These are phyloP conservation scores for Fusarium sp. DNA, from an alignment of 2,329 filamentous ascomycete species.

Conservation along the genomic window DNA sequence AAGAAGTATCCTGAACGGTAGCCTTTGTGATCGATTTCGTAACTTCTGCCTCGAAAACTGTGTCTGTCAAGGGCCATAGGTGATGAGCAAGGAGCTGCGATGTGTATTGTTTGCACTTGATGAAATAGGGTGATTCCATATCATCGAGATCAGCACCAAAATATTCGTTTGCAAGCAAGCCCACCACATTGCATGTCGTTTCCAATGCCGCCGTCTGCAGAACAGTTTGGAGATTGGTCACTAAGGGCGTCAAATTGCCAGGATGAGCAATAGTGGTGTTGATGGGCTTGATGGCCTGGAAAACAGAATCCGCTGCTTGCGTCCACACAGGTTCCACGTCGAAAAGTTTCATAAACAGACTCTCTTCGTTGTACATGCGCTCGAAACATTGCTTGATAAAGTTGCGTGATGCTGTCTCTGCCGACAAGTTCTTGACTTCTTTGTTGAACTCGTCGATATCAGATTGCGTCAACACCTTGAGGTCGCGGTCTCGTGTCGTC, in stretches of 20 bases:
- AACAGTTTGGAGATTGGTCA: constrained; percentile 63
- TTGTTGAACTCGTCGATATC: constrained; percentile 69
- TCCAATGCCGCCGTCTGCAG: constrained; percentile 64
- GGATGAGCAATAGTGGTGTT: constrained; percentile 68
- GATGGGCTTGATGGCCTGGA: constrained; percentile 64
- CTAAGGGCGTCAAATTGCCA: constrained; percentile 68
- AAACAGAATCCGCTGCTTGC: constrained; percentile 64
- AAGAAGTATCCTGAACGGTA: constrained; percentile 61
- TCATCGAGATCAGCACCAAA: constrained; percentile 70
- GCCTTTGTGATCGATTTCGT: constrained; percentile 68
- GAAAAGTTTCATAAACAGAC: constrained; percentile 69
- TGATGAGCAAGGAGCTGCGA: constrained; percentile 70
- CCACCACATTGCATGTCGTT: constrained; percentile 68
- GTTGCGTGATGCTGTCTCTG: constrained; percentile 70
- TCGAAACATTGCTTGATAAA: constrained; percentile 74
- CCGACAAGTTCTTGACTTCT: constrained; percentile 64
- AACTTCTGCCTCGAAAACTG: constrained; percentile 69
- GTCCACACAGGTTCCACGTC: constrained; percentile 69
- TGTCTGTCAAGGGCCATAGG: constrained; percentile 71
- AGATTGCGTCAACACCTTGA: constrained; percentile 67
- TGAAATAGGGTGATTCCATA: constrained; percentile 67
- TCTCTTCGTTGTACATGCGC: constrained; percentile 68
- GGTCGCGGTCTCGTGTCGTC: constrained; percentile 66
- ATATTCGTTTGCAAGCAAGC: constrained; percentile 72
- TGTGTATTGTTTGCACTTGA: constrained; percentile 70